Conservation (phyloP, 2,329 filamentous ascomycete species). For the Phialophora macrospora region DNA sequence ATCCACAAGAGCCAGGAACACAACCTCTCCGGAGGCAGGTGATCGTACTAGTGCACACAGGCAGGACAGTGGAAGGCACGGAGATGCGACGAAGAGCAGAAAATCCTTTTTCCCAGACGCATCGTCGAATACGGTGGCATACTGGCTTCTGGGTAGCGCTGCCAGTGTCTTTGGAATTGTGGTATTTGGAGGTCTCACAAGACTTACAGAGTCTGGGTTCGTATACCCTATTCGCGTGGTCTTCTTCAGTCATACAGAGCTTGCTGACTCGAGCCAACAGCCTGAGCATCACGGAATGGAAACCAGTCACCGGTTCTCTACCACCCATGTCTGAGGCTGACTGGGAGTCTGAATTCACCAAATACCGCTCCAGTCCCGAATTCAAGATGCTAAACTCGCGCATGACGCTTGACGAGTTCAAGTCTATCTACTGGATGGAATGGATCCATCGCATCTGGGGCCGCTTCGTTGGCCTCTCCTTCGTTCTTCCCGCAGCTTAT, state of each 20-base stretch:
- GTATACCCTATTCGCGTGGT: background rate
- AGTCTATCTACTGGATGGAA: constrained; percentile 99
- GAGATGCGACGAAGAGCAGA: constrained; percentile 15
- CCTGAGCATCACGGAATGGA: constrained; percentile 98
- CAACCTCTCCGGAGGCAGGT: constrained; percentile 1
- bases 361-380: constrained; percentile 91
- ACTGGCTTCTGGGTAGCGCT: constrained; percentile 91
- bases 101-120: constrained; percentile 59
- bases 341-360: constrained; percentile 91
- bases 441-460: constrained; percentile 97
- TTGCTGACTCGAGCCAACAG: constrained; percentile 53
- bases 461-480: constrained; percentile 84
- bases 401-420: constrained; percentile 93
- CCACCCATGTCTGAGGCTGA: constrained; percentile 77
- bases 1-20: constrained; percentile 19
- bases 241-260: background rate
- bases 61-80: background rate
- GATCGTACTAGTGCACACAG: background rate
- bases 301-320: constrained; percentile 88
- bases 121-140: constrained; percentile 77
- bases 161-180: constrained; percentile 96
- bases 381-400: constrained; percentile 89
- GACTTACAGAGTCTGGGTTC: constrained; percentile 93
- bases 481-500: constrained; percentile 85
- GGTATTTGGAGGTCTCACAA: constrained; percentile 88